Evolutionary conservation across 257 asterid species (phyloP), one percentile per base, ranked within the genome.

Genomic region (Voacanga thouarsii): DNA sequence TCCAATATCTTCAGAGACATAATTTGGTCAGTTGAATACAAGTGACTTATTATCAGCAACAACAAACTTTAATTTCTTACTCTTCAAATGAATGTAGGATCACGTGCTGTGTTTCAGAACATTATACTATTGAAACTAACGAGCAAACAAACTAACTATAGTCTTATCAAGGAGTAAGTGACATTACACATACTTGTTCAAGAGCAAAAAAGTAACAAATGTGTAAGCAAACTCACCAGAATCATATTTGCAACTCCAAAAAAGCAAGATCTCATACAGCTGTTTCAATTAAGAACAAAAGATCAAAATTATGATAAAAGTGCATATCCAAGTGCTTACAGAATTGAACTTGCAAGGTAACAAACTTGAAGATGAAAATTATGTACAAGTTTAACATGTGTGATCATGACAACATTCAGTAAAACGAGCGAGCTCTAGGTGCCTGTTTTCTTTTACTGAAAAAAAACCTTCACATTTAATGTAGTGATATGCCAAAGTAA

Each of bases 231-330:
- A 89, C 97, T 91, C 85, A 95, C 99, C 86, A 95, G 89, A 86
- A 92, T 88, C 99, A 93, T 93, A 84, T 95, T 95, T 80, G 98
- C 99, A 79, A 93, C 71, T 74, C 97, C 92, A 81, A 95, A 95
- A 85, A 89, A 83, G 89, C 91, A 87, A 85, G 97, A 93, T 28
- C 99, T 92, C 77, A 92, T 47, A 41, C 99, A 98, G 85, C 99
- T 95, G 90, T 82, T 84, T 78, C 77, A 83, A 80, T 65, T 41
- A 74, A 82, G 56, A 53, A 83, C 77, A 66, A 80, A 81, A 83
- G 84, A 82, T 82, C 72, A 89, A 30, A 47, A 24, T 53, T 24
- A n/a, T 7, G 6, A 56, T 28, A 61, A 41, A 47, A 60, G 65
- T 71, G 53, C 72, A 57, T 12, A 56, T 61, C 51, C 51, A n/a